Evolutionary conservation across 495 filamentous ascomycete genomes (phyloP), one percentile per base, ranked within the genome.

Genomic region (Xylaria acuta): DNA sequence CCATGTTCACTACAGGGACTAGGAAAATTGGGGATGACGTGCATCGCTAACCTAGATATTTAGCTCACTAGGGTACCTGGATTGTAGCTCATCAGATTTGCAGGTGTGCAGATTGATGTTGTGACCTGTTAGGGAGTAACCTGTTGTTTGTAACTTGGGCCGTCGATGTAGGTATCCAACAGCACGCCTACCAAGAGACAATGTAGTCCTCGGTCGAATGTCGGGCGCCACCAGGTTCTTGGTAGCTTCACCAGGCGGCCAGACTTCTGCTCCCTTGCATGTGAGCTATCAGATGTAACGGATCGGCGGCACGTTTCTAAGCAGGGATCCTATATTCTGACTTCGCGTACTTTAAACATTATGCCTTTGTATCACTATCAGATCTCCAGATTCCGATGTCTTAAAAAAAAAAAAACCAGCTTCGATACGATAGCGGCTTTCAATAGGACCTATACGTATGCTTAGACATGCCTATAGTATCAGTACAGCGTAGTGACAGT

Each of bases 191-290:
- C 9, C 64, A 53, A 56, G 47, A 30, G 7, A 45, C 64, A 66
- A 49, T 65, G 63, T 18, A 16, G 43, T 27, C 63, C 32, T 67
- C 64, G 45, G 64, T 67, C 64, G 41, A 67, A 54, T 12, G 20
- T 38, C 45, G 47, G 27, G 64, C 30, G 64, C 63, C 64, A 67
- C 47, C 5, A 32, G 65, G 22, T 9, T 53, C 45, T 25, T 51
- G 64, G 64, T 51, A 53, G 25, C 45, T 53, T 51, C 25, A 47
- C 30, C 25, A 30, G 36, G 34, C n/a, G n/a, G n/a, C 32, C 7
- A 34, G 41, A 18, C 60, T 43, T 47, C 38, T 16, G 38, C 53
- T 56, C 30, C 30, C 30, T 59, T 59, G 34, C 58, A 60, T 60
- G 18, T 38, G 58, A 60, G 58, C 16, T 64, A 45, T 41, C 40